These are phyloP conservation scores for Salix exigua DNA, from an alignment of 345 rosid species.

Conservation along the genomic window DNA sequence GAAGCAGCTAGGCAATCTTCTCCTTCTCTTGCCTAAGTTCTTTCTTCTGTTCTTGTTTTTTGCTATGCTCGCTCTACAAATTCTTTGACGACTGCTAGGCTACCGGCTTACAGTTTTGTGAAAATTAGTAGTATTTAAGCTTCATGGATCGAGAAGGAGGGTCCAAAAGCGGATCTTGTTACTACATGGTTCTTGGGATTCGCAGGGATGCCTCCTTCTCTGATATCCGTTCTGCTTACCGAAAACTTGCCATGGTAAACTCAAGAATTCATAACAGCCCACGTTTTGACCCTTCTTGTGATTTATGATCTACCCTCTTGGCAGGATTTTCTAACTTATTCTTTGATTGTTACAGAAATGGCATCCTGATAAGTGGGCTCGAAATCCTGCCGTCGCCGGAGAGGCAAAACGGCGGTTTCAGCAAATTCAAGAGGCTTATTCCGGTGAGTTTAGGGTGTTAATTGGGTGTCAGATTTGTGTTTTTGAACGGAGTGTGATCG, in stretches of 20 bases:
- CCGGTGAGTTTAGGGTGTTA: constrained; percentile 41
- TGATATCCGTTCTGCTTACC: constrained; percentile 75
- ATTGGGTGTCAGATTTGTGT: not conserved
- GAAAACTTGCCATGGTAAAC: constrained; percentile 81
- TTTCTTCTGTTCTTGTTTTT: not conserved
- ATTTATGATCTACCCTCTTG: not conserved
- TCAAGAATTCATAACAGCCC: not conserved
- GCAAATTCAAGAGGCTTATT: constrained; percentile 88
- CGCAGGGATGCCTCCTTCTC: constrained; percentile 76
- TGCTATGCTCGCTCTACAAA: not conserved
- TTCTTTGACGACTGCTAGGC: not conserved
- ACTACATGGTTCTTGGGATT: constrained; percentile 74
- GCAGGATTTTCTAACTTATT: not conserved
- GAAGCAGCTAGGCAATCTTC: not conserved
- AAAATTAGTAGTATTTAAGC: not conserved
- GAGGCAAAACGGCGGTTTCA: constrained; percentile 86
- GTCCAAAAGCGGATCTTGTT: constrained; percentile 59
- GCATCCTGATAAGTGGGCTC: constrained; percentile 79
- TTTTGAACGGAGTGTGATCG: not conserved
- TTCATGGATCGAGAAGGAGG: constrained; percentile 68
- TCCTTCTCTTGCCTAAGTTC: not conserved
- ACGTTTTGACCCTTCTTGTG: not conserved
- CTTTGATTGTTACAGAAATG: constrained; percentile 51
- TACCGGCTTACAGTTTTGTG: not conserved
- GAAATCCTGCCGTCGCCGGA: constrained; percentile 52